Percentiles rank a stretch among this genome's conserved stretches.
These are phyloP conservation scores for Globisporangium megalacanthum DNA, from an alignment of 352 stramenopile species.

Conservation along the genomic window DNA sequence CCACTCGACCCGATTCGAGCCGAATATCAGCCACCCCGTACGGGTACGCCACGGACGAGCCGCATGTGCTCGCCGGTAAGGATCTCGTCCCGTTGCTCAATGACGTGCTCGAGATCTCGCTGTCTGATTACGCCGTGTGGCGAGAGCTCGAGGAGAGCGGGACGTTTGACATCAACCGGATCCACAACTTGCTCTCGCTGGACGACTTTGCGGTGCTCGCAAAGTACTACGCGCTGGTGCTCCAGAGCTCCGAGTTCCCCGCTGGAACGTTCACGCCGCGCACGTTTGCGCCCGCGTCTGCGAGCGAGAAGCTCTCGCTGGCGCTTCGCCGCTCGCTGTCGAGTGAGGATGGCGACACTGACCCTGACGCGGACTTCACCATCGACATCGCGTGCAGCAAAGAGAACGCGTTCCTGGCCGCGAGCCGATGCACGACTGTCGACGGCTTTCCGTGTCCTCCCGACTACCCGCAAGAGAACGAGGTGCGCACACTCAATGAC, in stretches of 20 bases:
- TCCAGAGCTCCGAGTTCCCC: constrained; percentile 37
- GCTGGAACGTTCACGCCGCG: constrained; percentile 26
- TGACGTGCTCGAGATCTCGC: constrained; percentile 22
- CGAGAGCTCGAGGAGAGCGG: constrained; percentile 21
- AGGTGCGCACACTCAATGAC: constrained; percentile 15
- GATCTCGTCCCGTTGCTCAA: constrained; percentile 25
- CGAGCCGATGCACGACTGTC: constrained; percentile 14
- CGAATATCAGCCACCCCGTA: neutral
- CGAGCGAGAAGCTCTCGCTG: constrained; percentile 18
- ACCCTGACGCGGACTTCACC: neutral
- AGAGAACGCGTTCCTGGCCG: constrained; percentile 23
- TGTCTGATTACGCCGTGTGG: constrained; percentile 17
- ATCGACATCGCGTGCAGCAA: constrained; percentile 27
- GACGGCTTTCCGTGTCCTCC: constrained; percentile 29
- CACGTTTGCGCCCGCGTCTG: constrained; percentile 4
- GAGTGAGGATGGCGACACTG: neutral
- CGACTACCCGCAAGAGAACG: constrained; percentile 12
- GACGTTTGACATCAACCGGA: constrained; percentile 29
- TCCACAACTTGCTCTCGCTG: constrained; percentile 28
- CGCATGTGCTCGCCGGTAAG: constrained; percentile 12
- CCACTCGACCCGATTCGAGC: constrained; percentile 19
- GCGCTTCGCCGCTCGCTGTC: constrained; percentile 15
- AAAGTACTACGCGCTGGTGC: constrained; percentile 35
- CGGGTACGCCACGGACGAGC: constrained; percentile 1
- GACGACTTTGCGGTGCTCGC: constrained; percentile 25